phyloP scores from a whole-genome alignment of 2,329 filamentous ascomycete species.

The Bipolaris victoriae region DNA sequence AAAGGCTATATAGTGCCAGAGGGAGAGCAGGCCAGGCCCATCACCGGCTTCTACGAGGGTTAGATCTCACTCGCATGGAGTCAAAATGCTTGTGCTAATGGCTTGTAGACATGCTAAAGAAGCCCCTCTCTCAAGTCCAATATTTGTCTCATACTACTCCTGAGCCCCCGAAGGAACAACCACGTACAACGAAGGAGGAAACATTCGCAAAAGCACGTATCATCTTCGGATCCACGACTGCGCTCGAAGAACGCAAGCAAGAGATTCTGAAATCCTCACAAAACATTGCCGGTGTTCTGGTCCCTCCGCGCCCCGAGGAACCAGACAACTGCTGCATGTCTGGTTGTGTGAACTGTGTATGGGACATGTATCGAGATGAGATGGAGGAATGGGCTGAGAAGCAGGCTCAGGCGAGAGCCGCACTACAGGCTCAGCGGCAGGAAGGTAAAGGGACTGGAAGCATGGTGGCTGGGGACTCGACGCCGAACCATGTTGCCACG shows the following conservation, averaged over 20 bases:
- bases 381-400: constrained; percentile 84
- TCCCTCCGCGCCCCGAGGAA: constrained; percentile 84
- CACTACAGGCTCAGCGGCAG: constrained; percentile 50
- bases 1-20: constrained; percentile 46
- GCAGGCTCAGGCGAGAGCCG: constrained; percentile 66
- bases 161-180: constrained; percentile 43
- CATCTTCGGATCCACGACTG: constrained; percentile 81
- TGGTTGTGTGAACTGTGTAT: constrained; percentile 96
- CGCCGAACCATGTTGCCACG: constrained; percentile 57
- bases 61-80: background rate
- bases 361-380: constrained; percentile 90
- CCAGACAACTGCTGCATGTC: constrained; percentile 99
- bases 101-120: constrained; percentile 47
- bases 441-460: constrained; percentile 41
- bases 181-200: constrained; percentile 59
- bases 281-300: constrained; percentile 76
- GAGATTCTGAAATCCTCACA: constrained; percentile 65
- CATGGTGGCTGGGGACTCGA: constrained; percentile 46
- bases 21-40: constrained; percentile 48
- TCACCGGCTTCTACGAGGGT: constrained; percentile 50
- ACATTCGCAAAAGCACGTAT: constrained; percentile 66
- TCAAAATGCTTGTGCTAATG: constrained; percentile 18
- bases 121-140: constrained; percentile 34
- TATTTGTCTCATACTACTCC: constrained; percentile 43
- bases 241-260: constrained; percentile 71